Evolutionary conservation across 2,329 filamentous ascomycete genomes (phyloP), one percentile per base, ranked within the genome.

Genomic region (Botrytis medusae): DNA sequence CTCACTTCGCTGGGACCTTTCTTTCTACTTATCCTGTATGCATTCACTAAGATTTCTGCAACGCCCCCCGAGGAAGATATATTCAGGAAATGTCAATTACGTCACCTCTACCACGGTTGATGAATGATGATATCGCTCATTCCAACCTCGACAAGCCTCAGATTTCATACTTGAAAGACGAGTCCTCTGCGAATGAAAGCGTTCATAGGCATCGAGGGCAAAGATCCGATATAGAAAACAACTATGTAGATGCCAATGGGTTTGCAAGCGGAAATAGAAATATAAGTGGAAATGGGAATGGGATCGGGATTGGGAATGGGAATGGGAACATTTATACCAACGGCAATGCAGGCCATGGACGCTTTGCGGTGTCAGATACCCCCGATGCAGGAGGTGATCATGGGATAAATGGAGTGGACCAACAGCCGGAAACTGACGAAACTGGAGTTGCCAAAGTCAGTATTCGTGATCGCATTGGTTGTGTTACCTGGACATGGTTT

Each of bases 401-500:
- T 72, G 57, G 63, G 63, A 69, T 34, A 60, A 18, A 9, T 29
- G 59, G n/a, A 48, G n/a, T 34, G 61, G 51, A 63, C 61, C 42
- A 72, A 62, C 46, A 72, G 40, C 54, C 10, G 25, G 72, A 63
- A 20, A 71, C 69, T n/a, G 64, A 59, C n/a, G 73, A 72, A 44
- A 68, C 77, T 78, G 25, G 79, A 81, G 54, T 69, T 81, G 79
- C 61, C 67, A 46, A 74, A 64, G 59, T 87, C 63, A 81, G 85
- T 25, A 77, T 88, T 65, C 82, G 84, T 54, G 87, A 88, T 74
- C 82, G 87, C 51, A 85, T 88, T 74, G 84, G 83, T 59, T 88
- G 65, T 60, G 42, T 34, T 85, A 84, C 84, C 77, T 95, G 93
- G 93, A 94, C 92, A 0, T 95, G 90, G 86, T 95, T 94, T 78